Percentiles rank a stretch among this genome's conserved stretches.
Conservation (phyloP, 129 eudicot genomes). For the Heracleum sosnowskyi region DNA sequence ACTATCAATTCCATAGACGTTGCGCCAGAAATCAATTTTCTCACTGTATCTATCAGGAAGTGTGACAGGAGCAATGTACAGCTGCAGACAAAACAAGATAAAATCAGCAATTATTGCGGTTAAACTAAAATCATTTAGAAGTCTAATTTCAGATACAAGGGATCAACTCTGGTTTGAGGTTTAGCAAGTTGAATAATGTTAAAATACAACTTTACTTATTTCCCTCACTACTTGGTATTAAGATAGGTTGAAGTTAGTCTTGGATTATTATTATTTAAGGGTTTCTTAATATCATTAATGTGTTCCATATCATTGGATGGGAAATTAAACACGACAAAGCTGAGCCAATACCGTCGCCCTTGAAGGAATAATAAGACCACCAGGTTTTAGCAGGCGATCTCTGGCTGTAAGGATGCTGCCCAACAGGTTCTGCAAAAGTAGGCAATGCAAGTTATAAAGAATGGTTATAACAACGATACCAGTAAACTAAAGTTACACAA, state of each 20-base stretch:
- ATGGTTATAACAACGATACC: slow-evolving; percentile 4
- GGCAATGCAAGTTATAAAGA: slow-evolving; percentile 7
- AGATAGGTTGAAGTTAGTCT: neutral
- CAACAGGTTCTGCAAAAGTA: slow-evolving; percentile 72
- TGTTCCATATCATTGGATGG: neutral
- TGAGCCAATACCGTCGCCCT: slow-evolving; percentile 57
- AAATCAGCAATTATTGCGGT: neutral
- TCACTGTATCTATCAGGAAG: slow-evolving; percentile 79
- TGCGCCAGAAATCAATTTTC: slow-evolving; percentile 91
- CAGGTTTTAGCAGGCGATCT: slow-evolving; percentile 95
- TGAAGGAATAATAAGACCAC: slow-evolving; percentile 99
- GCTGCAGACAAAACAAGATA: slow-evolving; percentile 31
- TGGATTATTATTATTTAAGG: neutral
- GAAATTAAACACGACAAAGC: slow-evolving; percentile 3
- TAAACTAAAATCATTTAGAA: neutral
- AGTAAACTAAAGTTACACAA: neutral
- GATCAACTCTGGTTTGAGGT: neutral
- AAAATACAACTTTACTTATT: neutral
- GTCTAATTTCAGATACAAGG: neutral
- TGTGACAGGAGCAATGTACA: slow-evolving; percentile 90
- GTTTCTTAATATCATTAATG: neutral
- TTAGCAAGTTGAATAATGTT: neutral
- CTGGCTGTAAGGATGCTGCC: slow-evolving; percentile 93
- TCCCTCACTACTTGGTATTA: neutral
- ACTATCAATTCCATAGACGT: slow-evolving; percentile 95